Base-by-base conservation (phyloP, 306 rosid genomes). In the Lotus japonicus region DNA sequence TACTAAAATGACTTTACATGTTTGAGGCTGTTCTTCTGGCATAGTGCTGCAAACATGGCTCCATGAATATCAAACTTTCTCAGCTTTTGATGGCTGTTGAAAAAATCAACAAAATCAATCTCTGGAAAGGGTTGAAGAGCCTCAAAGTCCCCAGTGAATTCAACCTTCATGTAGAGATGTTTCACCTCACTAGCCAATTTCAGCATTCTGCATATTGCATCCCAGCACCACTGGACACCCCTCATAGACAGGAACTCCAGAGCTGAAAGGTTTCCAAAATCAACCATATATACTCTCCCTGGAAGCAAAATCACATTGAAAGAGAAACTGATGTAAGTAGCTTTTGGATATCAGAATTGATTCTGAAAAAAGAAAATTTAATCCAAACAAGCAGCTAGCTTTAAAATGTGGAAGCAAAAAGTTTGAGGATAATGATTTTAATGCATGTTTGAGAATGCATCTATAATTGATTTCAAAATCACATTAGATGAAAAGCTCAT, bases 21-120 rank as follows among this genome's bases (percentile, higher is more conserved):
- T 74, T 76, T 85, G 66, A 92, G 80, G 68, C 95, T 85, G 80
- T 89, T 87, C 77, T 84, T 92, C 76, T 89, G 98, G 78, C 96
- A 92, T 66, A 92, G 92, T 4, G 98, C 96, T 33, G 98, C 98
- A 78, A 92, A 89, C 98, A 92, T 85, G 66, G 98, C 98, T 81
- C 98, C 98, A 60, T 92, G 98, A 26, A 89, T 71, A 35, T 92
- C 96, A 21, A 92, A 89, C 79, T 64, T 87, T 55, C 58, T 78
- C 51, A 92, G 72, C 77, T 72, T 87, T 19, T 88, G 90, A 82
- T 92, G 95, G 67, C 72, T 84, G 68, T 87, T 89, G 84, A 92
- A 92, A 72, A 92, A 89, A 2, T 92, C 96, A 64, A 87, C 98
- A 10, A 89, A 87, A 72, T 92, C 96, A 53, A 92, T 81, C 76